Evolutionary conservation across 768 basidiomycete species (phyloP).

Genomic region (Galerina marginata): DNA sequence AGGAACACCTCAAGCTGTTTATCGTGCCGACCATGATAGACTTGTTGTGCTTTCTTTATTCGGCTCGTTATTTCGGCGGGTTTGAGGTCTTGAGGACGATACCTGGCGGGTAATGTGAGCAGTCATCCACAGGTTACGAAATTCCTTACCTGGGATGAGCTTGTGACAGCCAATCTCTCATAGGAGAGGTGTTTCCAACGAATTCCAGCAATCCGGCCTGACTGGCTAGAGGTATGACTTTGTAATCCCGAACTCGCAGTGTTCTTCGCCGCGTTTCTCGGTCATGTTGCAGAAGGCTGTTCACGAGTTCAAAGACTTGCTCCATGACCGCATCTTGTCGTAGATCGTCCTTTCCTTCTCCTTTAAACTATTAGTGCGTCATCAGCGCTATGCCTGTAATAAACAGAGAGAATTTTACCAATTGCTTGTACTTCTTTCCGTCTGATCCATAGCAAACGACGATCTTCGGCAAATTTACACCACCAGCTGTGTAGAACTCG

Average conservation of each 20-base stretch:
- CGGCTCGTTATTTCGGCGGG: conserved; percentile 30
- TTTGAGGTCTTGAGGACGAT: conserved; percentile 62
- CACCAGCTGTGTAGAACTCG: conserved; percentile 71
- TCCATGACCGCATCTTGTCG: conserved; percentile 99
- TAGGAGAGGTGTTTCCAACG: conserved; percentile 75
- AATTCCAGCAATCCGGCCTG: conserved; percentile 91
- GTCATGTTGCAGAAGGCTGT: conserved; percentile 75
- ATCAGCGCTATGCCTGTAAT: neutral
- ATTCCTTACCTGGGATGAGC: conserved; percentile 67
- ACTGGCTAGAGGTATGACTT: conserved; percentile 82
- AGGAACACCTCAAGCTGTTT: conserved; percentile 37
- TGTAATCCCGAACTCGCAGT: conserved; percentile 83
- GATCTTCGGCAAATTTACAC: conserved; percentile 85
- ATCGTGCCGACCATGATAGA: conserved; percentile 33
- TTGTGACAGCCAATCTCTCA: conserved; percentile 62
- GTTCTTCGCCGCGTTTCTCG: conserved; percentile 75
- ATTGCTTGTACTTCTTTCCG: conserved; percentile 71
- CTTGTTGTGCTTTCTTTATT: conserved; percentile 35
- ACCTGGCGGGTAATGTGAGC: conserved; percentile 47
- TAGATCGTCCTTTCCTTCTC: conserved; percentile 87
- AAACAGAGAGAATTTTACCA: conserved; percentile 55
- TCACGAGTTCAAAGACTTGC: conserved; percentile 93
- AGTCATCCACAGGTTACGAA: neutral
- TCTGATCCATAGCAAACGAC: conserved; percentile 69
- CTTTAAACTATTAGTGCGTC: conserved; percentile 74